These are phyloP conservation scores for Mycena albidolilacea DNA, from an alignment of 768 basidiomycete species.

Conservation along the genomic window DNA sequence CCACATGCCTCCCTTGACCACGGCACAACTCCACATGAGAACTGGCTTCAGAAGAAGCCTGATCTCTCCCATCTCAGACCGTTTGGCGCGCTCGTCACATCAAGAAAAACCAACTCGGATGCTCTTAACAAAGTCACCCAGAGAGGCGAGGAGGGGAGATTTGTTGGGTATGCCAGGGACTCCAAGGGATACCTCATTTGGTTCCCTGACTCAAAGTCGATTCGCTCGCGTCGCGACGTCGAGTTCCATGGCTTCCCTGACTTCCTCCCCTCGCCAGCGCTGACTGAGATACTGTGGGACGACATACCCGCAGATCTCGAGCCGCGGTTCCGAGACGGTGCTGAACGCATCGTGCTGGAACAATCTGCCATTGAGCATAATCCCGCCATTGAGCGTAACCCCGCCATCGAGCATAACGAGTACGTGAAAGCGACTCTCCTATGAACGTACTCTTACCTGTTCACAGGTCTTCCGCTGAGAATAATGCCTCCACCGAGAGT, in stretches of 20 bases:
- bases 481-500: constrained; percentile 7
- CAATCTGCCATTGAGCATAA: constrained; percentile 23
- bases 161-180: constrained; percentile 38
- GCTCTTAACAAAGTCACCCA: constrained; percentile 12
- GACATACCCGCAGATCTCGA: constrained; percentile 29
- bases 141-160: constrained; percentile 33
- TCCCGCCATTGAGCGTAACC: constrained; percentile 21
- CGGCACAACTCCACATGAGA: constrained; percentile 21
- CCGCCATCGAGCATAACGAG: constrained; percentile 30
- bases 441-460: constrained; percentile 23
- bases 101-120: constrained; percentile 29
- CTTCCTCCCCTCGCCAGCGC: constrained; percentile 25
- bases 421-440: background rate
- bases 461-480: constrained; percentile 24
- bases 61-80: constrained; percentile 41
- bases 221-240: constrained; percentile 31
- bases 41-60: constrained; percentile 28
- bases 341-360: constrained; percentile 11
- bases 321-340: constrained; percentile 7
- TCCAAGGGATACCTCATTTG: constrained; percentile 43
- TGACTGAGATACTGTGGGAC: constrained; percentile 35
- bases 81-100: constrained; percentile 42
- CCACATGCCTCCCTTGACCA: background rate
- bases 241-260: constrained; percentile 36
- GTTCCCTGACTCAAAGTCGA: constrained; percentile 30